These are phyloP conservation scores for Diaporthe batatas DNA, from an alignment of 2,329 filamentous ascomycete species.

Conservation along the genomic window DNA sequence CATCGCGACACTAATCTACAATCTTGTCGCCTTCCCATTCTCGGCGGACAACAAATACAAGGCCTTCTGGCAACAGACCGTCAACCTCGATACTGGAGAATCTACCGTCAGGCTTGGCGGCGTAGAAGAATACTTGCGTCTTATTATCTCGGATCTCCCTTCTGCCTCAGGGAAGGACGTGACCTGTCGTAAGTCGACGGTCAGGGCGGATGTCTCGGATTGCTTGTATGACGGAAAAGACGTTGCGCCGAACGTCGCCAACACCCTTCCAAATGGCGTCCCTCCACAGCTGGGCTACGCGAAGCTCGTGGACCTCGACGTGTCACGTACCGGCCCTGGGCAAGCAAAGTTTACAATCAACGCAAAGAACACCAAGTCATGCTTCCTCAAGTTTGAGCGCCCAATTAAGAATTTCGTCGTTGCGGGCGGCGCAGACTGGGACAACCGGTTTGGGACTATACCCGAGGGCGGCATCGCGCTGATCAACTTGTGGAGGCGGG, in stretches of 20 bases:
- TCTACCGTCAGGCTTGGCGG: conserved; percentile 80
- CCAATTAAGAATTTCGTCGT: conserved; percentile 76
- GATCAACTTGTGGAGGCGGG: conserved; percentile 84
- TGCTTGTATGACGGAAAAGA: conserved; percentile 78
- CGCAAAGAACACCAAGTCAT: conserved; percentile 83
- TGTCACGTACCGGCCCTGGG: conserved; percentile 55
- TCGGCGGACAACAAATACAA: conserved; percentile 84
- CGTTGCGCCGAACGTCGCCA: conserved; percentile 73
- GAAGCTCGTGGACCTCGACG: conserved; percentile 76
- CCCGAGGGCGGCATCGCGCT: conserved; percentile 74
- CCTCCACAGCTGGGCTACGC: conserved; percentile 59
- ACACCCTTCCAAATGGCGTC: conserved; percentile 56
- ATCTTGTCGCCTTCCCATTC: conserved; percentile 89
- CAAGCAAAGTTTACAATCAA: conserved; percentile 75
- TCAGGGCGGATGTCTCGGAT: conserved; percentile 65
- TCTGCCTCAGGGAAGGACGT: conserved; percentile 74
- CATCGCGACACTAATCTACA: conserved; percentile 83
- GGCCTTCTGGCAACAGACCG: conserved; percentile 84
- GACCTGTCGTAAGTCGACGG: conserved; percentile 61
- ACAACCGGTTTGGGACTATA: conserved; percentile 74
- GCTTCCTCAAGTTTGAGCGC: conserved; percentile 78
- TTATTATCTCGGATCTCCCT: conserved; percentile 78
- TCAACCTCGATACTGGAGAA: conserved; percentile 80
- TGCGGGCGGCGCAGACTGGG: conserved; percentile 68
- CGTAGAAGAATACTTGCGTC: conserved; percentile 74